A percentile compares a stretch with the other conserved stretches of the same genome.
Conservation (phyloP, 208 protist genomes). For the Trypanosomatidae sp. region DNA sequence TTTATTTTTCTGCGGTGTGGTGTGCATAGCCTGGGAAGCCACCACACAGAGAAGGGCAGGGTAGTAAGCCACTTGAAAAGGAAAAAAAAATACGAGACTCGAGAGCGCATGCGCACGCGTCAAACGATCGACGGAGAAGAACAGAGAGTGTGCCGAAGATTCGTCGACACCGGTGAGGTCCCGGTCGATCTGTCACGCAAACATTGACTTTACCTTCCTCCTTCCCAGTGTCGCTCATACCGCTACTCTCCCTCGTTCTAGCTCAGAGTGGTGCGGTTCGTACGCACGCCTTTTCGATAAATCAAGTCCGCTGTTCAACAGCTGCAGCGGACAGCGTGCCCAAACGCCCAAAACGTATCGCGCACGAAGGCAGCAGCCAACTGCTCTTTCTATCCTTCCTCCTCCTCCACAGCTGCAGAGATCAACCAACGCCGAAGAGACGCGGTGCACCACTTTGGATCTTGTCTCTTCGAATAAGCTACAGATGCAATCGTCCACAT, state of each 20-base stretch:
- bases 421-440: background rate
- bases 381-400: background rate
- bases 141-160: background rate
- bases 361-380: background rate
- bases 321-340: background rate
- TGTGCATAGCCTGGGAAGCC: background rate
- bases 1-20: background rate
- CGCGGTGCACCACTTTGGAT: background rate
- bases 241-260: background rate
- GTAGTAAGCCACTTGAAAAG: background rate
- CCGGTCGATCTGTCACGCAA: background rate
- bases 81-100: background rate
- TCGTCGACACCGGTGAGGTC: background rate
- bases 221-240: background rate
- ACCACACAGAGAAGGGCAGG: background rate
- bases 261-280: background rate
- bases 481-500: background rate
- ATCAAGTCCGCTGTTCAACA: background rate
- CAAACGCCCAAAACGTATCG: background rate
- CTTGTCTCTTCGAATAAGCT: background rate
- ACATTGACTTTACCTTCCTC: background rate
- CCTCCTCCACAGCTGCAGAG: background rate
- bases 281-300: background rate
- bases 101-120: background rate
- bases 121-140: background rate